phyloP scores from a whole-genome alignment of 306 rosid genomes.

The Parietaria judaica region DNA sequence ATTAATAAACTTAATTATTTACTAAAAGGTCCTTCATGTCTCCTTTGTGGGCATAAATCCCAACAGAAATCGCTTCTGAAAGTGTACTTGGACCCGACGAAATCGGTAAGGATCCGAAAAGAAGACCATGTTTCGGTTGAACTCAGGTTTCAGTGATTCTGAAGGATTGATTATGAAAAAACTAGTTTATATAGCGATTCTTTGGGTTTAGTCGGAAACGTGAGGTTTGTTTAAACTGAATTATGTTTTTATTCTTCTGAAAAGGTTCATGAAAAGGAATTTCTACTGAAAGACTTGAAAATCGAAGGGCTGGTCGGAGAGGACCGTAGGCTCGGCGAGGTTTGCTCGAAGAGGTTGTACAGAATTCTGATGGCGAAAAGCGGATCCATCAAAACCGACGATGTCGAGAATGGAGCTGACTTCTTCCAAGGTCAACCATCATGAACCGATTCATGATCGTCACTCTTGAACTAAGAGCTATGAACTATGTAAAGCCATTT shows the following conservation, averaged over 20 bases:
- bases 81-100: constrained; percentile 67
- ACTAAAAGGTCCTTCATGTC: no score
- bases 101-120: constrained; percentile 43
- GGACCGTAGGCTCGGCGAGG: constrained; percentile 77
- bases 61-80: constrained; percentile 65
- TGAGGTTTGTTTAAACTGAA: no score
- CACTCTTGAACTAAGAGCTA: no score
- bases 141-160: no score
- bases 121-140: constrained; percentile 5
- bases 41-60: no score
- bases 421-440: constrained; percentile 39
- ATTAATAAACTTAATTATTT: no score
- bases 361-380: constrained; percentile 74
- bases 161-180: no score
- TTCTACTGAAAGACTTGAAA: constrained; percentile 69
- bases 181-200: no score
- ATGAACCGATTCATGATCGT: neutral
- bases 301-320: constrained; percentile 62
- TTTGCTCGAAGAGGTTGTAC: constrained; percentile 85
- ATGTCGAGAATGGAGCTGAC: constrained; percentile 86
- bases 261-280: constrained; percentile 80
- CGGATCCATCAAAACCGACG: constrained; percentile 69
- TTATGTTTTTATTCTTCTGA: neutral
- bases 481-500: no score
- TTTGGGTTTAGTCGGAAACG: no score